Evolutionary conservation across 371 early-diverging fungal species (phyloP).

Genomic region (Mortierella sp.): DNA sequence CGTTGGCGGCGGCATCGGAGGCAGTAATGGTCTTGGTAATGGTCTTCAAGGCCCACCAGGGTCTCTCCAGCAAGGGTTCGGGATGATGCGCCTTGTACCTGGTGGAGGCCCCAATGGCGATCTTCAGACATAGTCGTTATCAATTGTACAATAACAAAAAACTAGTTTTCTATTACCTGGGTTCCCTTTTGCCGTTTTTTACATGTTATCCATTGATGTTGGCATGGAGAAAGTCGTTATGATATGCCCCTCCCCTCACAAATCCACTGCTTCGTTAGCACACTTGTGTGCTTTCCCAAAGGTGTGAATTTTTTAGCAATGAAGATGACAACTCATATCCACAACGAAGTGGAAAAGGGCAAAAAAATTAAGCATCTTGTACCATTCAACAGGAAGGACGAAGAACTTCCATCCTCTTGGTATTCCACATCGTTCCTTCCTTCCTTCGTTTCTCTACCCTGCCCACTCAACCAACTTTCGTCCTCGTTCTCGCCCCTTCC

Average conservation of each 20-base stretch:
- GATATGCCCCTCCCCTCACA: no score
- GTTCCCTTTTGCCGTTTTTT: background rate
- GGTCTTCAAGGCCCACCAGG: conserved; percentile 16
- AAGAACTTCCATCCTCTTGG: background rate
- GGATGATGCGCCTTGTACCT: conserved; percentile 54
- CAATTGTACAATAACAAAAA: conserved; percentile 8
- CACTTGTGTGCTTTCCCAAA: no score
- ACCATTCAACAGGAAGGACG: background rate
- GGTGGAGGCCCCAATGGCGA: conserved; percentile 15
- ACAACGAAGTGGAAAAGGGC: no score
- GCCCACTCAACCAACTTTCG: no score
- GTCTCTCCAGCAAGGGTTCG: conserved; percentile 51
- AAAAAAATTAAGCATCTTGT: no score
- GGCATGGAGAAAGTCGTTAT: no score
- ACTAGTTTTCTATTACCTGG: background rate
- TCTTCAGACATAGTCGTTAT: background rate
- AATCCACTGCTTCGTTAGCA: no score
- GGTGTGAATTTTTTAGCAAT: no score
- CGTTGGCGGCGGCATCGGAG: background rate
- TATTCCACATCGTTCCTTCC: background rate
- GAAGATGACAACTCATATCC: no score
- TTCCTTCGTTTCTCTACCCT: no score
- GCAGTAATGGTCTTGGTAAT: conserved; percentile 8
- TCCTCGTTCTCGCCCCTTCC: background rate
- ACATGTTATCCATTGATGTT: no score